A percentile compares a stretch with the other conserved stretches of the same genome.
phyloP scores from a whole-genome alignment of 352 stramenopile species.

The Globisporangium camurandrum region DNA sequence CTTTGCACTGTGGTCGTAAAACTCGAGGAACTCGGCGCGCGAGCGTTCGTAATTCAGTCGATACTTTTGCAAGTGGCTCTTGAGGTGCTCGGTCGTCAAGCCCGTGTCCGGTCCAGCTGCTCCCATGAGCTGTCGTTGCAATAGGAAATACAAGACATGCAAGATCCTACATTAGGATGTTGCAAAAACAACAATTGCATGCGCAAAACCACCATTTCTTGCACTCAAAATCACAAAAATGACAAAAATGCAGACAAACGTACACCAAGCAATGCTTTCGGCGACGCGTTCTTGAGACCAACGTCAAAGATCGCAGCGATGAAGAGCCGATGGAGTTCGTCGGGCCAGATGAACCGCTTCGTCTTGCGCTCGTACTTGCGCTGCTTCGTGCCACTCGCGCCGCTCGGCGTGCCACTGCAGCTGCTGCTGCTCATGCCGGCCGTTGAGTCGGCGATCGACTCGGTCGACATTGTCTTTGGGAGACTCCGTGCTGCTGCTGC shows the following conservation, averaged over 20 bases:
- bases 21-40: conserved; percentile 78
- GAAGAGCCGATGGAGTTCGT: conserved; percentile 84
- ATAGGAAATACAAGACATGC: conserved; percentile 7
- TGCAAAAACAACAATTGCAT: not conserved
- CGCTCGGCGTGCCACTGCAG: conserved; percentile 15
- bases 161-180: not conserved
- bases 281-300: conserved; percentile 82
- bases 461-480: conserved; percentile 15
- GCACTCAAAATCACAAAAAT: no score
- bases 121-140: conserved; percentile 59
- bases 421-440: conserved; percentile 9
- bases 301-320: conserved; percentile 86
- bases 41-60: conserved; percentile 84
- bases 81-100: conserved; percentile 82
- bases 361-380: conserved; percentile 88
- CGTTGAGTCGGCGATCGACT: conserved; percentile 13
- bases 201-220: no score
- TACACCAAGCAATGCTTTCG: conserved; percentile 72
- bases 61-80: conserved; percentile 87
- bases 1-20: conserved; percentile 73
- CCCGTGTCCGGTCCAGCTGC: conserved; percentile 37
- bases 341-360: conserved; percentile 83
- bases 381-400: conserved; percentile 18
- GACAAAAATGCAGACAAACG: conserved; percentile 9
- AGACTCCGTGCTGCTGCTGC: not conserved